phyloP scores from a whole-genome alignment of 345 rosid genomes.

The Excoecaria cochinchinensis region DNA sequence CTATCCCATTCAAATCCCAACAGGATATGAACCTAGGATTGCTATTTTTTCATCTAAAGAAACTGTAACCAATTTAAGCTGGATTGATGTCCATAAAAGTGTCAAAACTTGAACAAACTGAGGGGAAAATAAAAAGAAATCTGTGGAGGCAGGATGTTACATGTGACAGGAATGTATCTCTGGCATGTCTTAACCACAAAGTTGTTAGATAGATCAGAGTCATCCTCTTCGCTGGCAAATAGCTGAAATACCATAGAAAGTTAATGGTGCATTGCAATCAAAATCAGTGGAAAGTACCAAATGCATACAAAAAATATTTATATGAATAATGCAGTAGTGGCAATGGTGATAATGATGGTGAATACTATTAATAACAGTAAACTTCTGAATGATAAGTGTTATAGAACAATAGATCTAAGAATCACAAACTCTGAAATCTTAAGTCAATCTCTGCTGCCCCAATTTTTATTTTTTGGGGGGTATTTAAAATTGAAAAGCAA shows the following conservation, averaged over 20 bases:
- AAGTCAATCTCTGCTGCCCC: neutral
- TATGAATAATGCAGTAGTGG: neutral
- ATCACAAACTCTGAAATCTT: neutral
- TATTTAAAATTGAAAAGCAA: neutral
- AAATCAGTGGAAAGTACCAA: conserved; percentile 8
- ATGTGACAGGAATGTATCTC: conserved; percentile 84
- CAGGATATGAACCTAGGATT: neutral
- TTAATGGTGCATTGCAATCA: conserved; percentile 1
- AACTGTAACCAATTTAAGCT: neutral
- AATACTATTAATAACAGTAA: neutral
- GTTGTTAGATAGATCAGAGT: conserved; percentile 72
- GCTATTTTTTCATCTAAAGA: neutral
- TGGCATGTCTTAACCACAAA: conserved; percentile 92
- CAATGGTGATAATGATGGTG: neutral
- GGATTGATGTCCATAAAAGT: neutral
- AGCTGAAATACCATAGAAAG: conserved; percentile 43
- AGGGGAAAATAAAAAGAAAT: conserved; percentile 1
- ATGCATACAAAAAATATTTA: neutral
- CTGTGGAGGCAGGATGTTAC: conserved; percentile 40
- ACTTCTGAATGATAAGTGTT: conserved; percentile 7
- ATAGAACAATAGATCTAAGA: neutral
- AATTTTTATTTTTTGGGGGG: neutral
- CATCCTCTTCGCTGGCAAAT: conserved; percentile 80
- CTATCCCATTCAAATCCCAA: neutral
- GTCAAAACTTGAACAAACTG: neutral